Evolutionary conservation across 306 rosid genomes (phyloP), one percentile per base, ranked within the genome.

Genomic region (Castanea sativa): DNA sequence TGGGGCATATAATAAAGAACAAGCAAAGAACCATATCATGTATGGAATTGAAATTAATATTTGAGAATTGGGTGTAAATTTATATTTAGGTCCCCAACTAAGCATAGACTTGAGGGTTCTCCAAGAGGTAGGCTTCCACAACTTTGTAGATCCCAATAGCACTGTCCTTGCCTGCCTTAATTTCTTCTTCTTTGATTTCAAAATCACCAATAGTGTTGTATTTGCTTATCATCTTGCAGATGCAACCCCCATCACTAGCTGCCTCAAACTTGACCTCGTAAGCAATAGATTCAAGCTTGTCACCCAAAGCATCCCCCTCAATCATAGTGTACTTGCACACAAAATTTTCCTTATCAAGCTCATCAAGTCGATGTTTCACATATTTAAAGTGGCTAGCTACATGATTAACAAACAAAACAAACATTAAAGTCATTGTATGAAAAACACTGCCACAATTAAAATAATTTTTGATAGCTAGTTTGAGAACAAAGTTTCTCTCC

Each of bases 241-340:
- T 71, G 73, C 91, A 85, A 70, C 96, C 92, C 16, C 96, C 97
- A 21, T 88, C 96, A 78, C 73, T 55, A 25, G 73, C 80, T 29
- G 85, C 89, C 82, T 92, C 95, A 83, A 90, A 90, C 83, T 87
- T 92, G 32, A 88, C 89, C 87, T 89, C 93, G 82, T 90, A 88
- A 73, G 74, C 81, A 59, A 92, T 86, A 16, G 88, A 89, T 35
- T 89, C 95, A 75, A 92, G 86, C 88, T 89, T 90, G 60, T 90
- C 87, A 3, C 90, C 95, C 78, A 92, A 73, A 32, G 94, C 89
- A 76, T 78, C 97, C 21, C 97, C 98, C 79, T 90, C 98, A 55
- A 88, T 91, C 89, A 90, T 81, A 2, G 92, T 84, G 84, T 88
- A 93, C 73, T 86, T 86, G 90, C 94, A 93, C n/a, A 69, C 82